These are phyloP conservation scores for Xylariaceae sp. DNA, from an alignment of 2,329 filamentous ascomycete species.

Conservation along the genomic window DNA sequence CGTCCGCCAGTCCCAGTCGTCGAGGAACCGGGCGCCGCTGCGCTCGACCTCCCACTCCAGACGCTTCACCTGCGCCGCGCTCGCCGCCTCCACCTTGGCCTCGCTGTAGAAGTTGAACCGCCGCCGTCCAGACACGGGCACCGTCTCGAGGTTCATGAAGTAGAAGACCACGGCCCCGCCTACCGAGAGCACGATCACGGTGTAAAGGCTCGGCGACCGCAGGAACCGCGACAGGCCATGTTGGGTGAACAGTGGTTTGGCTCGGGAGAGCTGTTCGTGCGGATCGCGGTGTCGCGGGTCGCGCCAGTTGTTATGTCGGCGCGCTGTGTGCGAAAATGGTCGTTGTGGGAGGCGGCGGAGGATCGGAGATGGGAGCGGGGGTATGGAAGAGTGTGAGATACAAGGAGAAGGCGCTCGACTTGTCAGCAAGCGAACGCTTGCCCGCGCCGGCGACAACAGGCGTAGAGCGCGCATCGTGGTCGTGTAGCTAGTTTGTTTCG, in stretches of 20 bases:
- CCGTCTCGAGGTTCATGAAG: conserved; percentile 71
- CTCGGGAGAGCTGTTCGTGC: conserved; percentile 31
- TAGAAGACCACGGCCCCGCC: conserved; percentile 65
- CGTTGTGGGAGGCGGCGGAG: conserved; percentile 13
- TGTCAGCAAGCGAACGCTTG: conserved; percentile 12
- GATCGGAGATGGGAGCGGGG: not conserved
- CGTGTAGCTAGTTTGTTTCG: not conserved
- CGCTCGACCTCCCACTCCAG: conserved; percentile 62
- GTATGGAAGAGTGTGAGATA: not conserved
- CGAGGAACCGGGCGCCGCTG: conserved; percentile 62
- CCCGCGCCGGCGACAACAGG: conserved; percentile 15
- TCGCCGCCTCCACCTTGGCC: conserved; percentile 59
- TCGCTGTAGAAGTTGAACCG: conserved; percentile 75
- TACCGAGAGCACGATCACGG: conserved; percentile 50
- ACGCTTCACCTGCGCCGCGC: conserved; percentile 57
- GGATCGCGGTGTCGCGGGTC: conserved; percentile 26
- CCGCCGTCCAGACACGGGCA: conserved; percentile 73
- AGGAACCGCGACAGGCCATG: conserved; percentile 43
- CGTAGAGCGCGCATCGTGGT: conserved; percentile 33
- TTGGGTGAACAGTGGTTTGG: conserved; percentile 49
- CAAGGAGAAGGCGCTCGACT: not conserved
- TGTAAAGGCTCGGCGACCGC: conserved; percentile 47
- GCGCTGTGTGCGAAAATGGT: conserved; percentile 31
- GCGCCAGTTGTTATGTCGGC: conserved; percentile 35
- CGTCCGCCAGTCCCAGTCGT: conserved; percentile 63